Conservation (phyloP, 805 yeast species). For the Candida parachauliodes region DNA sequence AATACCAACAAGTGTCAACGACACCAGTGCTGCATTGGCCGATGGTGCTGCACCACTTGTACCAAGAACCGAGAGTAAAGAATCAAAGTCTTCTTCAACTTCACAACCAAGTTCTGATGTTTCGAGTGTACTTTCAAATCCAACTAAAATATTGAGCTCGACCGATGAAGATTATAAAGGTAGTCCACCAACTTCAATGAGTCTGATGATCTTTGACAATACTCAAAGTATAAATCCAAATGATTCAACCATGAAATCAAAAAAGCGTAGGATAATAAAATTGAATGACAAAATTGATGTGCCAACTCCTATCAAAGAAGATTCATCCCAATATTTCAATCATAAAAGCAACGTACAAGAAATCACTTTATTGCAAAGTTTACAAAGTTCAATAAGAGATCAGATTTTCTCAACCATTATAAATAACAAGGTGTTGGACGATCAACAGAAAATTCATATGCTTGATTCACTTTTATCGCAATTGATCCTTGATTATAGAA, state of each 20-base stretch:
- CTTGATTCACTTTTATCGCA: constrained; percentile 14
- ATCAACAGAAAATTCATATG: constrained; percentile 11
- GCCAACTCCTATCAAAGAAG: constrained; percentile 5
- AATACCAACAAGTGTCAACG: not conserved
- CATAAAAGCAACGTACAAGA: constrained; percentile 2
- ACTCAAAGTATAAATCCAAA: too few relatives aligned
- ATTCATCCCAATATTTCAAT: not conserved
- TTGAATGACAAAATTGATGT: not conserved
- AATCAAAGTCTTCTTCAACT: not conserved
- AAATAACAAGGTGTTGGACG: constrained; percentile 10
- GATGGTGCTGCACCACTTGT: too few relatives aligned
- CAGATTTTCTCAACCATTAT: constrained; percentile 3
- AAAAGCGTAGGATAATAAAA: not conserved
- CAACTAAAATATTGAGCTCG: not conserved
- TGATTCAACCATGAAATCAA: not conserved
- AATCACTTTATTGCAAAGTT: not conserved
- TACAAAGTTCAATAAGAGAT: constrained; percentile 1
- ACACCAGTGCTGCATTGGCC: not conserved
- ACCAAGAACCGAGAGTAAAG: constrained; percentile 1
- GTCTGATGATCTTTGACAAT: constrained; percentile 5
- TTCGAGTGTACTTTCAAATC: not conserved
- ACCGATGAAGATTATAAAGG: not conserved
- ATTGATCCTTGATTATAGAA: constrained; percentile 13
- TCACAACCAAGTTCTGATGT: not conserved
- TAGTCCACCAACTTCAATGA: constrained; percentile 6